Conservation (phyloP, 257 asterid genomes). For the Echium plantagineum region DNA sequence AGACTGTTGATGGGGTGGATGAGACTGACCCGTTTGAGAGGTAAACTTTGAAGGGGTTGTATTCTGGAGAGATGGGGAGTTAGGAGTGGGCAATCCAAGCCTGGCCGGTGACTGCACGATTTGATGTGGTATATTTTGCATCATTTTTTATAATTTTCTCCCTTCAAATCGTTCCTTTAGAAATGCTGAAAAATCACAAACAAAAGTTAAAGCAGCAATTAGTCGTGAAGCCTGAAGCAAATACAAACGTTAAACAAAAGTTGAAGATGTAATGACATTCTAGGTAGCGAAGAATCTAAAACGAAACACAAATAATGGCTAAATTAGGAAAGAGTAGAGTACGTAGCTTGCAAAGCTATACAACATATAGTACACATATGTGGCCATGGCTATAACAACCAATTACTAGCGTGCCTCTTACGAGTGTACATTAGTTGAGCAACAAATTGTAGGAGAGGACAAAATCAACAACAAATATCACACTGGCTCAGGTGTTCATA, state of each 20-base stretch:
- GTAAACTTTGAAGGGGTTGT: conserved; percentile 54
- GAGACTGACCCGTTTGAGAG: conserved; percentile 42
- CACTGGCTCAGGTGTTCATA: too few species aligned
- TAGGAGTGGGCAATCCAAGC: conserved; percentile 81
- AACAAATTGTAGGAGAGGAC: too few species aligned
- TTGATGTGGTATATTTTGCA: conserved; percentile 69
- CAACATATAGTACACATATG: neutral
- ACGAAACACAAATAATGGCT: too few species aligned
- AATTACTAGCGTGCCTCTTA: too few species aligned
- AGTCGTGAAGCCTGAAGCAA: conserved; percentile 26
- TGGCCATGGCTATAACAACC: neutral
- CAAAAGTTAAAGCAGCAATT: conserved; percentile 10
- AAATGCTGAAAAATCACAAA: too few species aligned
- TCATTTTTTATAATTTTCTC: conserved; percentile 23
- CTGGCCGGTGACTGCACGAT: conserved; percentile 85
- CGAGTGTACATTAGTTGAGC: too few species aligned
- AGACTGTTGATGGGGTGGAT: conserved; percentile 28
- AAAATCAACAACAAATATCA: too few species aligned
- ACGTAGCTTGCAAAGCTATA: neutral
- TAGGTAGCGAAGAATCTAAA: too few species aligned
- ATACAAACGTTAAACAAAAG: conserved; percentile 3
- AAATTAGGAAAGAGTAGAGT: too few species aligned
- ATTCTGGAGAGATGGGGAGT: conserved; percentile 72
- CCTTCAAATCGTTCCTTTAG: too few species aligned
- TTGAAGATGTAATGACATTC: neutral